Conservation (phyloP, 352 stramenopile species). For the Phytophthora foliorum region DNA sequence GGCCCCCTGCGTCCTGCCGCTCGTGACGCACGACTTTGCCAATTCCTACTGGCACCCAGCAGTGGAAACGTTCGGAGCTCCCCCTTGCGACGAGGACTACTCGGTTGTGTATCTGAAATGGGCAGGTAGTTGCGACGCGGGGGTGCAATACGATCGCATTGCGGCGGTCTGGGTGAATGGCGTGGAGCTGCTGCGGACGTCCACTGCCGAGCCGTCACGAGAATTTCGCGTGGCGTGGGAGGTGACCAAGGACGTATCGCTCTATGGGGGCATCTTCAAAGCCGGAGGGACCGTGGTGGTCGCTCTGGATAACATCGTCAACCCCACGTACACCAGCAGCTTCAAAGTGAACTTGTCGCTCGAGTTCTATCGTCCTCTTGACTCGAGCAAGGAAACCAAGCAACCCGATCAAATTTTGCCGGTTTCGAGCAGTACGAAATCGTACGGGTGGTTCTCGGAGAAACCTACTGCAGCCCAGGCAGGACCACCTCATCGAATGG, state of each 20-base stretch:
- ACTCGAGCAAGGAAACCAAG: slow-evolving; percentile 25
- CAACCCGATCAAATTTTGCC: slow-evolving; percentile 55
- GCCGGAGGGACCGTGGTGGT: slow-evolving; percentile 64
- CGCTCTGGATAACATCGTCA: slow-evolving; percentile 75
- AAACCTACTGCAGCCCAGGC: slow-evolving; percentile 44
- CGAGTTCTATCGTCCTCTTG: slow-evolving; percentile 63
- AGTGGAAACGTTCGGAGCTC: slow-evolving; percentile 46
- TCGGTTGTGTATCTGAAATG: slow-evolving; percentile 71
- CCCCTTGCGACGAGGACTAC: slow-evolving; percentile 55
- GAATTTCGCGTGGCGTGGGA: slow-evolving; percentile 59
- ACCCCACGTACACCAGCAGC: slow-evolving; percentile 65
- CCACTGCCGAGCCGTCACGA: slow-evolving; percentile 69
- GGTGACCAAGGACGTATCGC: slow-evolving; percentile 74
- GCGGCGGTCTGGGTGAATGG: slow-evolving; percentile 79
- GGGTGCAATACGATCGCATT: slow-evolving; percentile 79
- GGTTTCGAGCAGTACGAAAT: slow-evolving; percentile 52
- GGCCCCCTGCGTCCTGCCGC: slow-evolving; percentile 53
- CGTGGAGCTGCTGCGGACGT: slow-evolving; percentile 78
- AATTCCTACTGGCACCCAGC: slow-evolving; percentile 71
- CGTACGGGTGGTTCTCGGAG: slow-evolving; percentile 76
- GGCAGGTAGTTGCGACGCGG: slow-evolving; percentile 47
- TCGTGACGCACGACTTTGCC: slow-evolving; percentile 61
- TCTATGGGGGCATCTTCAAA: slow-evolving; percentile 62
- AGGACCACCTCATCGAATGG: slow-evolving; percentile 49
- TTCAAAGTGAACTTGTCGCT: slow-evolving; percentile 66